Evolutionary conservation across 2,329 filamentous ascomycete species (phyloP).

Genomic region (Xenosphaeropsis pyriputrescens): DNA sequence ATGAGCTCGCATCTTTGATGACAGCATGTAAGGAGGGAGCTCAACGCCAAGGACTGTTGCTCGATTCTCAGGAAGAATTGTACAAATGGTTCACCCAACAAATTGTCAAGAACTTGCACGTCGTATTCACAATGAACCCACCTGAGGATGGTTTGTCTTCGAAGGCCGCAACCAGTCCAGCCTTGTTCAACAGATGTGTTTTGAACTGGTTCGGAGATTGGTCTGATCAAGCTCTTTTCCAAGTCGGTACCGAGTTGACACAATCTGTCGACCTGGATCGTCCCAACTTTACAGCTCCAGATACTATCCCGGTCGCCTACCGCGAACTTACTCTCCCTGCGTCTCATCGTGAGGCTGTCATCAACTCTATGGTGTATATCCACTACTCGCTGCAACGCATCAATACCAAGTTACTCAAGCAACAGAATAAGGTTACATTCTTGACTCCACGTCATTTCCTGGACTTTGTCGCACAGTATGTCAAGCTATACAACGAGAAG

Average conservation of each 20-base stretch:
- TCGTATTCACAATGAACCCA: slow-evolving; percentile 99
- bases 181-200: slow-evolving; percentile 97
- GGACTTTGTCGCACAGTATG: slow-evolving; percentile 95
- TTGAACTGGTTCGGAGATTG: slow-evolving; percentile 99
- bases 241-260: slow-evolving; percentile 90
- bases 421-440: slow-evolving; percentile 85
- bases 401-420: slow-evolving; percentile 76
- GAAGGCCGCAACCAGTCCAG: slow-evolving; percentile 93
- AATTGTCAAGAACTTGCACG: slow-evolving; percentile 96
- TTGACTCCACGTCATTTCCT: slow-evolving; percentile 94
- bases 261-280: slow-evolving; percentile 93
- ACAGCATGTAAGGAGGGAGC: slow-evolving; percentile 98
- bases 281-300: slow-evolving; percentile 69
- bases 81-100: slow-evolving; percentile 99
- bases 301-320: slow-evolving; percentile 88
- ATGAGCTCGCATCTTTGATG: slow-evolving; percentile 97
- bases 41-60: slow-evolving; percentile 82
- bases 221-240: slow-evolving; percentile 98
- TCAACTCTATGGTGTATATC: slow-evolving; percentile 98
- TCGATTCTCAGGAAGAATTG: slow-evolving; percentile 97
- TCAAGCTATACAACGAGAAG: slow-evolving; percentile 95
- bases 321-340: slow-evolving; percentile 72
- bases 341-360: slow-evolving; percentile 77
- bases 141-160: slow-evolving; percentile 89
- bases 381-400: slow-evolving; percentile 88